phyloP scores from a whole-genome alignment of 139 green algal species.

The Nannochloris sp. region DNA sequence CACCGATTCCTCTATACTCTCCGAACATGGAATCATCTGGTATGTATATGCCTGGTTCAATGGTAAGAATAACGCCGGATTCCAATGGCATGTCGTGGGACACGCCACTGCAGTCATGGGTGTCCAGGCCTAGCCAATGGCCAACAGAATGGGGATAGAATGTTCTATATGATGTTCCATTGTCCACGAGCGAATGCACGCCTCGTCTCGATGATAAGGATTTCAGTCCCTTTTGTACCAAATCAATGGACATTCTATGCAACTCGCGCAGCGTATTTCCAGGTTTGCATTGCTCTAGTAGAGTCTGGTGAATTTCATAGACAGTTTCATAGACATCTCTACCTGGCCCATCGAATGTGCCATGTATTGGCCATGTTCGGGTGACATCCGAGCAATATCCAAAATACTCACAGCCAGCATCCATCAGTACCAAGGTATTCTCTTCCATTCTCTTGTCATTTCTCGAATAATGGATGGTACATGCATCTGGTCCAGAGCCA shows the following conservation, averaged over 20 bases:
- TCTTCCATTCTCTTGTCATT: slow-evolving; percentile 65
- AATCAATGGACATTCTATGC: slow-evolving; percentile 38
- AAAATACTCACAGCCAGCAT: slow-evolving; percentile 81
- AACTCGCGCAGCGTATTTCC: slow-evolving; percentile 48
- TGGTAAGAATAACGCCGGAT: slow-evolving; percentile 57
- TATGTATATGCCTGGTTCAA: slow-evolving; percentile 83
- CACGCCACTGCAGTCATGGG: slow-evolving; percentile 64
- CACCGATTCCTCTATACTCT: slow-evolving; percentile 36
- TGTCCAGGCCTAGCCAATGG: slow-evolving; percentile 70
- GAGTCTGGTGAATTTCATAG: slow-evolving; percentile 39
- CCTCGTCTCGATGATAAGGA: slow-evolving; percentile 13
- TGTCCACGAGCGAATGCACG: neutral
- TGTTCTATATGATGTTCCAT: neutral
- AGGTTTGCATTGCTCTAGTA: slow-evolving; percentile 30
- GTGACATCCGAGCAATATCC: slow-evolving; percentile 84
- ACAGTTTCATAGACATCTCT: slow-evolving; percentile 68
- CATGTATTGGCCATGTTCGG: slow-evolving; percentile 71
- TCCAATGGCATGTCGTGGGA: slow-evolving; percentile 39
- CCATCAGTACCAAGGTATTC: slow-evolving; percentile 74
- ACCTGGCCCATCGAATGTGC: slow-evolving; percentile 44
- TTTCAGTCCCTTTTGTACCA: slow-evolving; percentile 34
- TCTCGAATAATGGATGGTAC: slow-evolving; percentile 79
- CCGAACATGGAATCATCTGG: slow-evolving; percentile 45
- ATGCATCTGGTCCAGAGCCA: slow-evolving; percentile 52
- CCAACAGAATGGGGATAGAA: slow-evolving; percentile 70